These are phyloP conservation scores for Scheffersomyces ergatensis DNA, from an alignment of 805 yeast genomes.

Conservation along the genomic window DNA sequence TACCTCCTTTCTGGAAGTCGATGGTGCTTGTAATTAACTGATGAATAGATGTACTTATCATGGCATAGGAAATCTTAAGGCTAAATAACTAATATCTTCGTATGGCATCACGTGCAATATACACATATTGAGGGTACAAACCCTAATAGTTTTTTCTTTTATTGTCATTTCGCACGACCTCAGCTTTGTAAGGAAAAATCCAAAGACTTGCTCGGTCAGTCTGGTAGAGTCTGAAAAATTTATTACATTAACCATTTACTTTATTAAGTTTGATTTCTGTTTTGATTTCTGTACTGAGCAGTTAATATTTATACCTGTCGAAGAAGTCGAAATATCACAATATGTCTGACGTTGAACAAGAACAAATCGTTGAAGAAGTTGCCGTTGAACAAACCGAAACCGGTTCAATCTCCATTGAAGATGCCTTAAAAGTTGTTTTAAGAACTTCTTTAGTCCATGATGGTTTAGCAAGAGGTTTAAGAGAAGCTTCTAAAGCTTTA, in stretches of 20 bases:
- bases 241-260: conserved; percentile 4
- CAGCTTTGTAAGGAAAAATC: too few relatives aligned
- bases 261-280: conserved; percentile 3
- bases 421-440: conserved; percentile 96
- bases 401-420: conserved; percentile 93
- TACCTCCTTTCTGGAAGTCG: too few relatives aligned
- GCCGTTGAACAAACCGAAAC: conserved; percentile 85
- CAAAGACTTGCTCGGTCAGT: not conserved
- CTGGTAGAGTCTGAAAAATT: conserved; percentile 2
- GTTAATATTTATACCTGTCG: conserved; percentile 49
- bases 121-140: not conserved
- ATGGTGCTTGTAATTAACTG: too few relatives aligned
- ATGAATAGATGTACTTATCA: too few relatives aligned
- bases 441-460: conserved; percentile 98
- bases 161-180: not conserved
- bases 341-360: conserved; percentile 95
- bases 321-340: conserved; percentile 57
- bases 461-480: conserved; percentile 99
- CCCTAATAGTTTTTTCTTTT: not conserved
- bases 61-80: too few relatives aligned
- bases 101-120: not conserved
- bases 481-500: conserved; percentile 99
- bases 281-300: conserved; percentile 52
- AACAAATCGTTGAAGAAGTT: conserved; percentile 75
- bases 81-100: too few relatives aligned